Conservation (phyloP, 2,329 filamentous ascomycete species). For the Talaromyces verruculosus region DNA sequence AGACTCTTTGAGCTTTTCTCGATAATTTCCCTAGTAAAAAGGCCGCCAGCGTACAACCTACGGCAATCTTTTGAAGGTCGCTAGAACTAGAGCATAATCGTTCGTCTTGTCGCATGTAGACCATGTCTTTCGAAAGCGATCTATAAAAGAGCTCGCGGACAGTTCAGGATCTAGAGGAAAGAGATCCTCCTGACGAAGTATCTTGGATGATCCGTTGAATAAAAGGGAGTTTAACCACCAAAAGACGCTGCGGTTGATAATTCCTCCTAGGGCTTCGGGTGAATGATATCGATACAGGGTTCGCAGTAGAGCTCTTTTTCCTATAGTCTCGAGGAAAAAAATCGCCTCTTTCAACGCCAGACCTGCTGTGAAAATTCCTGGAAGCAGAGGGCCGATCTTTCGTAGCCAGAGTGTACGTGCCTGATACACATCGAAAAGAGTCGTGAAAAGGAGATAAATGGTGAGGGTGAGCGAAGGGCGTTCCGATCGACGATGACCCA, state of each 20-base stretch:
- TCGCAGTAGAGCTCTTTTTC: conserved; percentile 38
- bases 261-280: conserved; percentile 28
- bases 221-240: conserved; percentile 41
- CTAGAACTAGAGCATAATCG: too few relatives aligned
- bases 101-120: too few relatives aligned
- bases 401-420: conserved; percentile 40
- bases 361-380: conserved; percentile 38
- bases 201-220: conserved; percentile 26
- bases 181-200: conserved; percentile 28
- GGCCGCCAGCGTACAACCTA: too few relatives aligned
- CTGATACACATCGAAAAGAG: conserved; percentile 44
- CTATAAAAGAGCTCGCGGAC: too few relatives aligned
- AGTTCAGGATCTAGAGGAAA: conserved; percentile 8
- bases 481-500: conserved; percentile 29
- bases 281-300: conserved; percentile 22
- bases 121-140: too few relatives aligned
- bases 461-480: conserved; percentile 31
- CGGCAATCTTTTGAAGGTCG: too few relatives aligned
- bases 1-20: too few relatives aligned
- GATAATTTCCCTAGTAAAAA: too few relatives aligned
- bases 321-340: conserved; percentile 43
- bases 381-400: conserved; percentile 30
- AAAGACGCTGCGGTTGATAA: conserved; percentile 33
- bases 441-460: conserved; percentile 44
- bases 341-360: conserved; percentile 44